Evolutionary conservation across 306 rosid genomes (phyloP).

Genomic region (Cucurbita pepo): DNA sequence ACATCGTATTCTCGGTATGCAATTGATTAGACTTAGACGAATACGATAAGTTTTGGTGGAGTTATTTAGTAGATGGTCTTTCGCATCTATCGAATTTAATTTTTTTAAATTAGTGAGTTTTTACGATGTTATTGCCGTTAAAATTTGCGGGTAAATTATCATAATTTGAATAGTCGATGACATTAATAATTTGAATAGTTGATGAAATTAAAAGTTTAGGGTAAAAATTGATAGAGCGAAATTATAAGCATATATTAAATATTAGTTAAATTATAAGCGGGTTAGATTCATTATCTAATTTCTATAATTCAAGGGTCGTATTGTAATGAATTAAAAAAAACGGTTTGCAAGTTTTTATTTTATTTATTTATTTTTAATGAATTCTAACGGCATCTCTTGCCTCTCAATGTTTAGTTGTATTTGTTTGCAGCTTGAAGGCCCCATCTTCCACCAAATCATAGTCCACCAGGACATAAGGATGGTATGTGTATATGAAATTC

Average conservation of each 20-base stretch:
- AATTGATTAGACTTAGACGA: not conserved
- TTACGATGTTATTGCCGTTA: not conserved
- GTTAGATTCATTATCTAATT: too few species aligned
- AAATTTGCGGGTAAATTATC: not conserved
- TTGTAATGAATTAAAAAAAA: too few species aligned
- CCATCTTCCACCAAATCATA: not conserved
- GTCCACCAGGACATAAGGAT: not conserved
- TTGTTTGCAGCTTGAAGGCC: not conserved
- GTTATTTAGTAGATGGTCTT: not conserved
- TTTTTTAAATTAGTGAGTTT: not conserved
- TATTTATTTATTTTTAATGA: too few species aligned
- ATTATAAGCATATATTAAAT: too few species aligned
- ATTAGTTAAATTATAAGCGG: too few species aligned
- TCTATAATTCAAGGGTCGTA: too few species aligned
- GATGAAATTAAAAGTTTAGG: not conserved
- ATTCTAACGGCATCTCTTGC: not conserved
- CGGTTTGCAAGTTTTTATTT: too few species aligned
- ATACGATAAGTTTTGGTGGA: not conserved
- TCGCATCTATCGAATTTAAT: not conserved
- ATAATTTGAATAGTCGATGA: not conserved
- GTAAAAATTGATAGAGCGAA: not conserved
- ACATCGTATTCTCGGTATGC: not conserved
- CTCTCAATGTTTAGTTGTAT: not conserved
- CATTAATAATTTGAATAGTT: not conserved
- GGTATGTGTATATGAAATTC: not conserved